Base-by-base conservation (phyloP, 2,329 filamentous ascomycete species). In the Pseudogymnoascus sp. region DNA sequence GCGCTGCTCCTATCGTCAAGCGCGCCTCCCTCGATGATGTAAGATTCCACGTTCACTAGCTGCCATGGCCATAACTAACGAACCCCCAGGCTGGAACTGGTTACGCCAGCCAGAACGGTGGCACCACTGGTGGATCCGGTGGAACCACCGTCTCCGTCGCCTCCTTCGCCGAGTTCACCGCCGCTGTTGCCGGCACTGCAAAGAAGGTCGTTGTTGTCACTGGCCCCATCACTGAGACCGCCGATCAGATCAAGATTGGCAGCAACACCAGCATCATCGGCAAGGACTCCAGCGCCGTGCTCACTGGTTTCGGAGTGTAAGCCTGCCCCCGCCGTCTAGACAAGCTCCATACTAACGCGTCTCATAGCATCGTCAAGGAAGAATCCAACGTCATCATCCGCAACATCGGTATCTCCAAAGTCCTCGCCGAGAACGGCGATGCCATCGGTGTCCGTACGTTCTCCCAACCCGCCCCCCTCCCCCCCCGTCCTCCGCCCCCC, bases 321-420 rank as follows among this genome's bases (percentile, higher is more conserved):
- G 69, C 70, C 62, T 62, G n/a, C 28, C 10, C 28, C 9, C 10
- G 28, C 10, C 13, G 4, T 35, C 15, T 5, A 31, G 1, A 33
- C 15, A 5, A 11, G 19, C 71, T 70, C 64, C 71, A 79, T 66
- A 76, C 71, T 33, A 79, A 80, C 33, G 70, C 81, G 60, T 83
- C 11, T 50, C 83, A 26, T 73, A 62, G 86, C 62, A 79, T 80
- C 66, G 77, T 87, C 74, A 79, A 80, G 68, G 75, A 76, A 44
- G 75, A 77, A 38, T 76, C 73, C 64, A 87, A 87, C 71, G 82
- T 87, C 64, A 87, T 87, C 67, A 73, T 88, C 67, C 80, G 84
- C 36, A 88, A 88, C 78, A 71, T 88, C 65, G 80, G 79, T 65
- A 84, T 87, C 68, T 74, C 79, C 65, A 82, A 84, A 70, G 83